phyloP scores from a whole-genome alignment of 2,329 filamentous ascomycete genomes.

The Ophiostoma triangulosporum region DNA sequence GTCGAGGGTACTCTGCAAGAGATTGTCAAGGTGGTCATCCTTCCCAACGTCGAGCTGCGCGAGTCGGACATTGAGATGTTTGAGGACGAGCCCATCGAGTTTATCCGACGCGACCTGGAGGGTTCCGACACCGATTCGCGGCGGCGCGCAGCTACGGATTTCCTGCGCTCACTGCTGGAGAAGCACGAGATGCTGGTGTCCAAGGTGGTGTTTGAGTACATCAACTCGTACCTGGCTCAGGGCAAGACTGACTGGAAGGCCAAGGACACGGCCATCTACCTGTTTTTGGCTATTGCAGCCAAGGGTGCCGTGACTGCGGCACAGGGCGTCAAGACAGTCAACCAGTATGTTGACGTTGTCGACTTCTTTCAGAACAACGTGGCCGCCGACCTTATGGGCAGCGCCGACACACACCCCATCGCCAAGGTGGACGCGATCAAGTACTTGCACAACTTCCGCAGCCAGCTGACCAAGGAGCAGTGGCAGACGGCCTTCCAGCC shows the following conservation, averaged over 20 bases:
- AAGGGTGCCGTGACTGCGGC: conserved; percentile 78
- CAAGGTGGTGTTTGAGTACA: conserved; percentile 73
- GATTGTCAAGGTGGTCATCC: conserved; percentile 88
- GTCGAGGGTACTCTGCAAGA: conserved; percentile 65
- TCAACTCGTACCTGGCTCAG: conserved; percentile 73
- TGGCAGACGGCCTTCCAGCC: conserved; percentile 85
- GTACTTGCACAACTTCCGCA: conserved; percentile 92
- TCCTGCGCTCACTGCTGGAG: conserved; percentile 75
- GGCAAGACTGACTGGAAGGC: conserved; percentile 82
- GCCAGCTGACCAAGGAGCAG: conserved; percentile 79
- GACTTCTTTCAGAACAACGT: conserved; percentile 93
- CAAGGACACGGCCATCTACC: conserved; percentile 95
- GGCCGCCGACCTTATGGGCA: conserved; percentile 70
- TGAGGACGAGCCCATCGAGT: conserved; percentile 97
- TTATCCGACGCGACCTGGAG: conserved; percentile 87
- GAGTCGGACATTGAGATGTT: conserved; percentile 94
- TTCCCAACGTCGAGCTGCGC: conserved; percentile 82
- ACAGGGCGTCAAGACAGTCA: conserved; percentile 83
- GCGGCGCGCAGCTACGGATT: conserved; percentile 84
- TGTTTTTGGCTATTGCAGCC: conserved; percentile 87
- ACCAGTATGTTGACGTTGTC: conserved; percentile 74
- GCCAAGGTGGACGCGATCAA: conserved; percentile 97
- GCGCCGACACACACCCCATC: conserved; percentile 60
- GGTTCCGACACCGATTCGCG: conserved; percentile 93
- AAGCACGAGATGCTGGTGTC: conserved; percentile 81